Evolutionary conservation across 202 grass and related monocot genomes (phyloP).

Genomic region (Carex sylvatica): DNA sequence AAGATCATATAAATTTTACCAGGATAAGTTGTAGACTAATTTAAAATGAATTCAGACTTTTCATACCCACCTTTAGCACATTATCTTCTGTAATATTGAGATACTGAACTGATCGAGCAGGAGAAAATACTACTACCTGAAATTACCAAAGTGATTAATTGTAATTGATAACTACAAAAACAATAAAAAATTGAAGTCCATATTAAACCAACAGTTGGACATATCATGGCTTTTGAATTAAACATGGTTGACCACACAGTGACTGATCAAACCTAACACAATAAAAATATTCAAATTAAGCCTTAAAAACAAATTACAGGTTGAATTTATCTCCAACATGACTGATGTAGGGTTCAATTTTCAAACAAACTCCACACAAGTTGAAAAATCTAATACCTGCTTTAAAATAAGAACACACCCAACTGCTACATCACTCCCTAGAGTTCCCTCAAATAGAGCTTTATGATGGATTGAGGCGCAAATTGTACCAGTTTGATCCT

Average conservation of each 20-base stretch:
- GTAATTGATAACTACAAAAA: not conserved
- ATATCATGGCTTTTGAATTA: not conserved
- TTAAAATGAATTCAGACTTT: not conserved
- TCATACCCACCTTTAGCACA: constrained; percentile 47
- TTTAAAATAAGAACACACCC: constrained; percentile 62
- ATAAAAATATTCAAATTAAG: not conserved
- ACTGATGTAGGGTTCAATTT: not conserved
- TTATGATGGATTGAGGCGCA: constrained; percentile 54
- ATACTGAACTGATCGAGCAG: constrained; percentile 39
- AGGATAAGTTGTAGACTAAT: not conserved
- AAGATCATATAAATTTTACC: not conserved
- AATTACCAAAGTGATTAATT: not conserved
- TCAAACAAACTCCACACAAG: not conserved
- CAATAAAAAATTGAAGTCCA: not conserved
- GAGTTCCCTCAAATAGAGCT: constrained; percentile 37
- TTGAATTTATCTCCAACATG: not conserved
- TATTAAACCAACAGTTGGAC: not conserved
- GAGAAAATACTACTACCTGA: constrained; percentile 62
- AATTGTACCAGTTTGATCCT: constrained; percentile 62
- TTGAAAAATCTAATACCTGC: constrained; percentile 36
- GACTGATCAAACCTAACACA: not conserved
- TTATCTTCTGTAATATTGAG: constrained; percentile 63
- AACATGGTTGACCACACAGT: not conserved
- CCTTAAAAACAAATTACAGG: not conserved
- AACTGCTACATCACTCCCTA: constrained; percentile 43